A percentile compares a stretch with the other conserved stretches of the same genome.
Conservation (phyloP, 2,329 filamentous ascomycete species). For the Pestalotiopsis sp. region DNA sequence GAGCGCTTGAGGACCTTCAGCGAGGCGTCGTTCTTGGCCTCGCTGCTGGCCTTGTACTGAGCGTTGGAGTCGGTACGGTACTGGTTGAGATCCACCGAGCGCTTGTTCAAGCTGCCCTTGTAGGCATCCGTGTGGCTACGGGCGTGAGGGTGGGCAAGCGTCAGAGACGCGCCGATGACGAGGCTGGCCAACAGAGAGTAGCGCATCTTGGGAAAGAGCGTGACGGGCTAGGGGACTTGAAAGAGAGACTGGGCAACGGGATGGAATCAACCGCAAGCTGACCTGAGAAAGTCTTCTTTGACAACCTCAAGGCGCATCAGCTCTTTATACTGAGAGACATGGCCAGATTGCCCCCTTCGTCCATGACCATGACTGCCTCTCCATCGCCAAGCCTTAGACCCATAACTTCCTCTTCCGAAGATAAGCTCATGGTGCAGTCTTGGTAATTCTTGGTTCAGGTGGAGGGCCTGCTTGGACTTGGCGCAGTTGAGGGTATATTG, state of each 20-base stretch:
- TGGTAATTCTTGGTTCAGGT: conserved; percentile 2
- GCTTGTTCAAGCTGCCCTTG: conserved; percentile 28
- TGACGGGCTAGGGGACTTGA: conserved; percentile 13
- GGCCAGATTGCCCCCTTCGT: conserved; percentile 1
- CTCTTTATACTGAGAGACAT: conserved; percentile 12
- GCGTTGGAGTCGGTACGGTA: conserved; percentile 30
- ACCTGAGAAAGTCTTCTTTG: neutral
- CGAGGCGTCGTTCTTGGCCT: conserved; percentile 21
- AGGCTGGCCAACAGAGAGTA: conserved; percentile 32
- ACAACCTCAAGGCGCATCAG: neutral
- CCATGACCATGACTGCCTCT: neutral
- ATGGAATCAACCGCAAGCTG: conserved; percentile 12
- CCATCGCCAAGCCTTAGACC: conserved; percentile 6
- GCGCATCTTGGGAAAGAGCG: conserved; percentile 26
- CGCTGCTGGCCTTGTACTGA: conserved; percentile 30
- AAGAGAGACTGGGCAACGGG: conserved; percentile 12
- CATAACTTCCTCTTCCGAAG: conserved; percentile 31
- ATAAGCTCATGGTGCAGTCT: conserved; percentile 18
- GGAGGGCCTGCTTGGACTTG: neutral
- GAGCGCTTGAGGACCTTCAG: conserved; percentile 29
- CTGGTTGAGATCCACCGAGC: conserved; percentile 32
- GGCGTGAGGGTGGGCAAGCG: conserved; percentile 28
- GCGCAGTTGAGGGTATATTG: conserved; percentile 5
- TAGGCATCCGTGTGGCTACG: conserved; percentile 13
- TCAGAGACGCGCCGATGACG: conserved; percentile 28